Base-by-base conservation (phyloP, 179 eudicot species). In the Carnegiea gigantea region DNA sequence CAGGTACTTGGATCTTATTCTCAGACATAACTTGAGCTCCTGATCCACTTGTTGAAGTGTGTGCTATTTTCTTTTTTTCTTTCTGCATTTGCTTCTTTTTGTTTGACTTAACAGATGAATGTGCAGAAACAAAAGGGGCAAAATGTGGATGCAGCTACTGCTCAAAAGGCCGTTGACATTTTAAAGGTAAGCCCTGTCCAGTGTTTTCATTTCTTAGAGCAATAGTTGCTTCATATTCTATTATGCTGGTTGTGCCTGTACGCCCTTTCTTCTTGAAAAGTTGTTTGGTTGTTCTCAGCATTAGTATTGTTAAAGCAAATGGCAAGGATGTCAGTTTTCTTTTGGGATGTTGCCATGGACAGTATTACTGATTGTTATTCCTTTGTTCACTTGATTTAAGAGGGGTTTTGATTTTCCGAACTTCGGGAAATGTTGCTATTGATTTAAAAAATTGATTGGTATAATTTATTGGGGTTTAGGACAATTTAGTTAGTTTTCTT, bases 91-190 rank as follows among this genome's bases (percentile, higher is more conserved):
- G n/a, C 59, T 18, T 44, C 57, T 17, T 59, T 62, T 74, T 36
- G 17, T 76, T 59, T 79, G 68, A 62, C 76, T 38, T 54, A 65
- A 71, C 81, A 92, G 97, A 86, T 90, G 89, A 92, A 90, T 83
- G 95, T 93, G 8, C 98, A 95, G 76, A 93, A 93, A 82, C 93
- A 91, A 76, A 95, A 92, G 88, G 93, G 90, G 57, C 92, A 93
- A 87, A 81, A 91, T 77, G 46, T 91, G 72, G 87, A 92, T 82
- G 86, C 91, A 30, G 84, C 89, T 80, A 86, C 95, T 75, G 88
- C 98, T 78, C 90, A 91, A 74, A 90, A 89, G 79, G 96, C 93
- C 13, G 82, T 91, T 74, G 92, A 93, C 77, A 76, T 93, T 21
- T 79, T 90, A 40, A 93, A 93, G 97, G 98, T 93, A 83, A 23